A percentile compares a stretch with the other conserved stretches of the same genome.
These are phyloP conservation scores for Podospora bellae-mahoneyi DNA, from an alignment of 495 filamentous ascomycete genomes.

Conservation along the genomic window DNA sequence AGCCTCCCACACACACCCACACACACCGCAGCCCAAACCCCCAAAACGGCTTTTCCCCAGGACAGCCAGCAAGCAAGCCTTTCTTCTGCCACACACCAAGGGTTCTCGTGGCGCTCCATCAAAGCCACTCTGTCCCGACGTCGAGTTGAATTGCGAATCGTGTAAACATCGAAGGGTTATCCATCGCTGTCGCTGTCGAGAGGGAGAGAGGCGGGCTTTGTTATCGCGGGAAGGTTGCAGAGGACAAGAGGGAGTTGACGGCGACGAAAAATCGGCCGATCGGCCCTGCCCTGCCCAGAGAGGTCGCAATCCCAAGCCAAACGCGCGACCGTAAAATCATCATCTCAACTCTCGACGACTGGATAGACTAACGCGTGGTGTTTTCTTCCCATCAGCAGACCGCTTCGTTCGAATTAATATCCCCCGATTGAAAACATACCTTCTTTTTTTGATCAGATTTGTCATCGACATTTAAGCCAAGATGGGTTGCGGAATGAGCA, in stretches of 20 bases:
- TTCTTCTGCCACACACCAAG: slow-evolving; percentile 4
- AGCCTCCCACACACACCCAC: neutral
- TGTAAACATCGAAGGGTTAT: slow-evolving; percentile 4
- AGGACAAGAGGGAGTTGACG: neutral
- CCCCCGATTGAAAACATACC: slow-evolving; percentile 22
- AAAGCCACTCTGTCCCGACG: neutral
- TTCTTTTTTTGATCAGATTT: slow-evolving; percentile 21
- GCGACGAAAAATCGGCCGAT: neutral
- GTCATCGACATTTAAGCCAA: slow-evolving; percentile 47
- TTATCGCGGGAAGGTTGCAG: neutral
- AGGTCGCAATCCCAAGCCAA: neutral
- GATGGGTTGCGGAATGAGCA: slow-evolving; percentile 99
- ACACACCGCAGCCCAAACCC: neutral
- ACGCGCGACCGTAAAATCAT: neutral
- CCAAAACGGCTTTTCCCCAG: neutral
- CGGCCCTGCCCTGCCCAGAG: neutral
- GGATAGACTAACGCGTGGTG: neutral
- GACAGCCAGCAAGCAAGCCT: neutral
- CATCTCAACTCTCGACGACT: slow-evolving; percentile 1
- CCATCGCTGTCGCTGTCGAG: neutral
- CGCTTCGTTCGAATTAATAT: slow-evolving; percentile 20
- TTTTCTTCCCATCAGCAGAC: slow-evolving; percentile 8
- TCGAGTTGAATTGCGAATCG: neutral
- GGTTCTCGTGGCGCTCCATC: neutral
- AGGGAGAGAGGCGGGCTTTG: neutral